Conservation (phyloP, 331 rosid species). For the Pyrus hybrid region DNA sequence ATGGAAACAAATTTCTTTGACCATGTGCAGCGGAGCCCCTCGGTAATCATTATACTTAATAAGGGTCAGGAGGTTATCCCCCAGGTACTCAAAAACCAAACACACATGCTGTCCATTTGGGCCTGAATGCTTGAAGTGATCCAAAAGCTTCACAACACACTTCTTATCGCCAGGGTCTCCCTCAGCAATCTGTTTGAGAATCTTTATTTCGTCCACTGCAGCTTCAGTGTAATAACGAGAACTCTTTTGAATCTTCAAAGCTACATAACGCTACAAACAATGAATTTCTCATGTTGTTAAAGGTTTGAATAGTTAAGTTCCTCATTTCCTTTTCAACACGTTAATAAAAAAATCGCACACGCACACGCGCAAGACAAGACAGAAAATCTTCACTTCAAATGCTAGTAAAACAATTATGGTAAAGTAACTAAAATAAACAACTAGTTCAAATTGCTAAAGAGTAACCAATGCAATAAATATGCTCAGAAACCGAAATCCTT, state of each 20-base stretch:
- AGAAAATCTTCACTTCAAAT: not conserved
- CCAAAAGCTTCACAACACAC: slow-evolving; percentile 84
- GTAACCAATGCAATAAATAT: not conserved
- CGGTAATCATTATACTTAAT: slow-evolving; percentile 69
- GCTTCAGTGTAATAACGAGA: slow-evolving; percentile 84
- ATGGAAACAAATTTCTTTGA: slow-evolving; percentile 68
- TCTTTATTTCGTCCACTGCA: slow-evolving; percentile 82
- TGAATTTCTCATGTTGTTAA: slow-evolving; percentile 15
- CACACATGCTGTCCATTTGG: slow-evolving; percentile 81
- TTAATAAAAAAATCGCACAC: not conserved
- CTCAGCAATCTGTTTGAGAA: slow-evolving; percentile 74
- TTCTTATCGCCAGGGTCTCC: slow-evolving; percentile 66
- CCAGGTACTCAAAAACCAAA: slow-evolving; percentile 80
- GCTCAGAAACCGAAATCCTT: no score
- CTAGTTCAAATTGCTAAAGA: not conserved
- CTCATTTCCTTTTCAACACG: not conserved
- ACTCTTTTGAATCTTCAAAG: slow-evolving; percentile 78
- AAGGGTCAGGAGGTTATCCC: slow-evolving; percentile 76
- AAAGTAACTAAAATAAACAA: not conserved
- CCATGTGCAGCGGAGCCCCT: slow-evolving; percentile 58
- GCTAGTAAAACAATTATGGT: not conserved
- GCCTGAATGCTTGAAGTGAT: slow-evolving; percentile 79
- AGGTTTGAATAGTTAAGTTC: not conserved
- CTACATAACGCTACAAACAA: slow-evolving; percentile 68
- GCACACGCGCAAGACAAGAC: not conserved